Evolutionary conservation across 2,329 filamentous ascomycete species (phyloP), one percentile per base, ranked within the genome.

Genomic region (Penicillium sp.): DNA sequence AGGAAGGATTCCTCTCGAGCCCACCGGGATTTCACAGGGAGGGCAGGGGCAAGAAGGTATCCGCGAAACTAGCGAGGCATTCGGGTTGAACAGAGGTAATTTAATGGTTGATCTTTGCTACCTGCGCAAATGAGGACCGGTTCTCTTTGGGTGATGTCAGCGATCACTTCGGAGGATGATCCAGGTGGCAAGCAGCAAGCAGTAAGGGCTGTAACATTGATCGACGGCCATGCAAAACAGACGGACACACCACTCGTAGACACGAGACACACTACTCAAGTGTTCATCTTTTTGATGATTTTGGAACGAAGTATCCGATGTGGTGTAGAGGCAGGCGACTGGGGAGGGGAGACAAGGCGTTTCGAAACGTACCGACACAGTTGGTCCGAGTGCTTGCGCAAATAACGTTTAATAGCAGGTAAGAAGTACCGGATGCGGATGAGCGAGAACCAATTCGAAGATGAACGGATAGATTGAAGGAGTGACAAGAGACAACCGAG

Each of bases 101-200:
- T 18, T 31, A 29, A 18, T n/a, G 23, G 7, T 29, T 29, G 37
- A n/a, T 44, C 13, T 61, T 73, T 75, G 71, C 71, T 73, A 67
- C 72, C 73, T 68, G 73, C 70, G 72, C 72, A 74, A 74, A 73
- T 66, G 69, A 65, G 36, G 45, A 21, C 26, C 61, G 39, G n/a
- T 28, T 43, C 67, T 73, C 68, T 70, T 70, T 40, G 63, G 66
- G 39, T 43, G 48, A 39, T 39, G 45, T 50, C 24, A 51, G 48
- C 43, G 31, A 46, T 43, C n/a, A 26, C 34, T 43, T 59, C 36
- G 29, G 24, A 21, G n/a, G 24, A 37, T 34, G 49, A 42, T 60
- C 50, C 50, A 58, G 51, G 39, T 26, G 48, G 52, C 55, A 56
- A 60, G 61, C 37, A 24, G 59, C 48, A 40, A 40, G 46, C 59